phyloP scores from a whole-genome alignment of 305 asterid species.

The Fraxinus nigra region DNA sequence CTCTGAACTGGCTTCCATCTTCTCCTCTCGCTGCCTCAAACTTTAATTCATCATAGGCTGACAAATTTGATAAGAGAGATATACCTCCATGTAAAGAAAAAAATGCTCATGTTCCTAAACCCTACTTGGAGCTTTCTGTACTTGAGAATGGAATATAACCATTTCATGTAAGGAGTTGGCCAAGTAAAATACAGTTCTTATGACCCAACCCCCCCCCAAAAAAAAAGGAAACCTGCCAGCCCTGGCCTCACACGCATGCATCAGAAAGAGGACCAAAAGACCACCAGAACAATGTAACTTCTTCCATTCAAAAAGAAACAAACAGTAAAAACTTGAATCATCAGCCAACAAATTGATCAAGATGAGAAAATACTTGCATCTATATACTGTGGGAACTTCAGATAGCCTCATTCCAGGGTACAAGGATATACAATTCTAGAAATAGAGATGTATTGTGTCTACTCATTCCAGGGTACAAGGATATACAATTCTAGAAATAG shows the following conservation, averaged over 20 bases:
- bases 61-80: not conserved
- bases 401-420: not conserved
- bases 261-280: not conserved
- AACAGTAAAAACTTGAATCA: not conserved
- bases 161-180: not conserved
- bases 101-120: not conserved
- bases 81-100: not conserved
- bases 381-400: not conserved
- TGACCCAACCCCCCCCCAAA: not conserved
- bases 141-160: not conserved
- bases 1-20: not conserved
- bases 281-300: not conserved
- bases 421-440: not conserved
- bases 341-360: not conserved
- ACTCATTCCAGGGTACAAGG: not conserved
- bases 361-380: not conserved
- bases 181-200: not conserved
- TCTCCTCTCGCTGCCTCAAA: not conserved
- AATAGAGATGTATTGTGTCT: not conserved
- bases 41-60: not conserved
- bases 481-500: not conserved
- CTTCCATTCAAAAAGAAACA: not conserved
- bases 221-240: not conserved
- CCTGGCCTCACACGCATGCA: not conserved
- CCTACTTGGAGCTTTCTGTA: not conserved